Evolutionary conservation across 345 rosid species (phyloP).

Genomic region (Murraya koenigii): DNA sequence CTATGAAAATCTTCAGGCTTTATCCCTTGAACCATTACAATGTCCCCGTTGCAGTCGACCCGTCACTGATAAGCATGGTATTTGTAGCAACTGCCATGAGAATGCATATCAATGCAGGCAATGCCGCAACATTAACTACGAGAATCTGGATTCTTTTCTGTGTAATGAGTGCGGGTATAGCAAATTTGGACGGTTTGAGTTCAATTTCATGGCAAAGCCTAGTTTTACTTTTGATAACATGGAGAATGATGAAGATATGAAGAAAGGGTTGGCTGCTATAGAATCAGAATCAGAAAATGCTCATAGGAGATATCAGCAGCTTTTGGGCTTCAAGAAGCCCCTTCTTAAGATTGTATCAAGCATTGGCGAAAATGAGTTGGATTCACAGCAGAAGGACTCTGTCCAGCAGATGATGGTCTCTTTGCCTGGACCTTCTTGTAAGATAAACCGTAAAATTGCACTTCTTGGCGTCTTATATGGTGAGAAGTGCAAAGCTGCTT

Average conservation of each 20-base stretch:
- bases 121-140: constrained; percentile 97
- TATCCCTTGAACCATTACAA: constrained; percentile 94
- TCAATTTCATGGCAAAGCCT: constrained; percentile 98
- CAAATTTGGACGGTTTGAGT: constrained; percentile 98
- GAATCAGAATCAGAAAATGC: constrained; percentile 99
- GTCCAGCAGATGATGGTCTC: constrained; percentile 99
- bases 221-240: constrained; percentile 94
- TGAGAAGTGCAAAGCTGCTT: constrained; percentile 99
- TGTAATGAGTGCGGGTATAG: constrained; percentile 99
- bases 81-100: constrained; percentile 96
- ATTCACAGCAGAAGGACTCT: constrained; percentile 96
- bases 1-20: constrained; percentile 98
- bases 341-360: constrained; percentile 96
- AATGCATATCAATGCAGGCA: constrained; percentile 99
- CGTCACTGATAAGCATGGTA: constrained; percentile 96
- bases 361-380: constrained; percentile 98
- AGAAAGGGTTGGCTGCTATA: constrained; percentile 94
- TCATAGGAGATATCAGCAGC: constrained; percentile 98
- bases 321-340: constrained; percentile 96
- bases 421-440: constrained; percentile 95
- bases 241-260: constrained; percentile 99
- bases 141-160: constrained; percentile 93
- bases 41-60: constrained; percentile 99
- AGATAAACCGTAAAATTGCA: constrained; percentile 95
- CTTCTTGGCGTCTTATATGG: constrained; percentile 98